Conservation (phyloP, 176 grass and related monocot species). For the Coix lacrymajobi region DNA sequence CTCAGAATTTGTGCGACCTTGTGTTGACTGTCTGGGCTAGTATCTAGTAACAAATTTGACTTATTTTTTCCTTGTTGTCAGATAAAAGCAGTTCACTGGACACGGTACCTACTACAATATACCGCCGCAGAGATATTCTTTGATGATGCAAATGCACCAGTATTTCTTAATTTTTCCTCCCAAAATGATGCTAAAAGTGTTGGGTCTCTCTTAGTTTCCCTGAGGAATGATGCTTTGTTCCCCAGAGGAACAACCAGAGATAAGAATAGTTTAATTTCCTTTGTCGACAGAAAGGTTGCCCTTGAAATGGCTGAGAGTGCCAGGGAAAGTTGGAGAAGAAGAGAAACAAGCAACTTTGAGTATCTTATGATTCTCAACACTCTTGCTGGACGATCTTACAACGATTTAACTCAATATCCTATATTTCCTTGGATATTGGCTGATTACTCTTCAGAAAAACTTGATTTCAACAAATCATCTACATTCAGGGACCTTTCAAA, state of each 20-base stretch:
- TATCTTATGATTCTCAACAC: conserved; percentile 98
- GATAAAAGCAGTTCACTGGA: conserved; percentile 96
- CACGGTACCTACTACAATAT: conserved; percentile 86
- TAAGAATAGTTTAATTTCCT: conserved; percentile 77
- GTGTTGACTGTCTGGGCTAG: not conserved
- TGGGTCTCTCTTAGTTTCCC: conserved; percentile 78
- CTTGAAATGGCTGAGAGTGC: conserved; percentile 89
- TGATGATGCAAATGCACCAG: conserved; percentile 71
- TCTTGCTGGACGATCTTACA: conserved; percentile 90
- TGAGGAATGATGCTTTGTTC: conserved; percentile 90
- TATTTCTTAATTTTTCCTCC: conserved; percentile 94
- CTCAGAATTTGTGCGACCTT: not conserved
- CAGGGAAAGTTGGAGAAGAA: conserved; percentile 94
- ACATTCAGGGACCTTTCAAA: conserved; percentile 95
- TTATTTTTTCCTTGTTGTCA: conserved; percentile 40
- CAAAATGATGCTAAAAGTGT: conserved; percentile 90
- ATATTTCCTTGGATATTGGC: conserved; percentile 94
- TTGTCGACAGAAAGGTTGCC: conserved; percentile 80
- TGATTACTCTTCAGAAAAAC: conserved; percentile 90
- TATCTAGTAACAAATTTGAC: conserved; percentile 20
- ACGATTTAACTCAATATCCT: conserved; percentile 96
- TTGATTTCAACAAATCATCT: conserved; percentile 95
- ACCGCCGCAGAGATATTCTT: conserved; percentile 95
- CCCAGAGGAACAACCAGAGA: conserved; percentile 82
- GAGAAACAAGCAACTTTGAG: conserved; percentile 96